Conservation (phyloP, 2,329 filamentous ascomycete genomes). For the Blastomyces percursus region DNA sequence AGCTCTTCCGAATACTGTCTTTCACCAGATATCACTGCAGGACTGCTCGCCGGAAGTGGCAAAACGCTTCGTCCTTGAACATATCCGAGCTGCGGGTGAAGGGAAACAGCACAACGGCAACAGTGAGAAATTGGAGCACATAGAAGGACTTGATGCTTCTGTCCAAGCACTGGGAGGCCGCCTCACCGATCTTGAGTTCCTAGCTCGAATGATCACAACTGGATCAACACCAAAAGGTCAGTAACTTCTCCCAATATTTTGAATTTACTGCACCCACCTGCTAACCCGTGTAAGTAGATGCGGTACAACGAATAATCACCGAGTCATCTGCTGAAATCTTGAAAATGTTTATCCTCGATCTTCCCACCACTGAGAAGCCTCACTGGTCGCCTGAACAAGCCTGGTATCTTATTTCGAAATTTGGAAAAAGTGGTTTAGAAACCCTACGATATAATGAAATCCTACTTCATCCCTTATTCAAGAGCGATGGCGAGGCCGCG, state of each 20-base stretch:
- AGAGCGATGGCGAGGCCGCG: conserved; percentile 59
- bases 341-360: conserved; percentile 72
- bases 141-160: conserved; percentile 65
- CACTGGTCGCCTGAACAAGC: conserved; percentile 78
- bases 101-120: conserved; percentile 36
- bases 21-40: conserved; percentile 72
- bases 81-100: conserved; percentile 42
- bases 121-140: conserved; percentile 40
- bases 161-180: conserved; percentile 78
- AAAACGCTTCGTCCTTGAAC: conserved; percentile 78
- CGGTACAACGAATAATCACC: conserved; percentile 77
- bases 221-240: conserved; percentile 64
- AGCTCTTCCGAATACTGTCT: conserved; percentile 80
- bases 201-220: conserved; percentile 77
- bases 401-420: conserved; percentile 73
- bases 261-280: neutral
- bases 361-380: conserved; percentile 43
- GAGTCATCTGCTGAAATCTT: conserved; percentile 83
- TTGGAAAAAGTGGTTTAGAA: conserved; percentile 50
- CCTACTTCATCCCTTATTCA: conserved; percentile 64
- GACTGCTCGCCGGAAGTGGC: conserved; percentile 80
- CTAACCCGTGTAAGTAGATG: conserved; percentile 39
- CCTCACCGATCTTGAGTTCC: conserved; percentile 88
- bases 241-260: conserved; percentile 8
- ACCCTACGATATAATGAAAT: conserved; percentile 74